phyloP scores from a whole-genome alignment of 179 eudicot genomes.

The Vitellaria paradoxa region DNA sequence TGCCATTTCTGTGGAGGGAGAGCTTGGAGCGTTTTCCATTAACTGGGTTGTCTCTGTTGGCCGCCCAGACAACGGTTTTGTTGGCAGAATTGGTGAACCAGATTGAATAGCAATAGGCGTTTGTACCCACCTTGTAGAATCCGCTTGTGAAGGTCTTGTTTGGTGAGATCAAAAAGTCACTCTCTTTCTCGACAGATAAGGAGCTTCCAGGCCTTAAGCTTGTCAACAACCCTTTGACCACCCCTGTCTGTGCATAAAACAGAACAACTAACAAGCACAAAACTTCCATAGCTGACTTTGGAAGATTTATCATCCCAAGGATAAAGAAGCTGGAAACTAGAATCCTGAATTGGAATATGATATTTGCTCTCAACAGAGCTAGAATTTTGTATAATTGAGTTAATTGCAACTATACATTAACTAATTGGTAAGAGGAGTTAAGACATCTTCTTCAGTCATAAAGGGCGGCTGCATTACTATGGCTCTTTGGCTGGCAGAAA shows the following conservation, averaged over 20 bases:
- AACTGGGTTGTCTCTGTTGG: conserved; percentile 55
- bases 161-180: conserved; percentile 40
- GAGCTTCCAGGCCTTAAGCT: conserved; percentile 9
- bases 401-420: too few relatives aligned
- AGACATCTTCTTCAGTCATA: too few relatives aligned
- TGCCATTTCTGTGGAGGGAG: conserved; percentile 33
- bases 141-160: conserved; percentile 53
- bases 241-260: background rate
- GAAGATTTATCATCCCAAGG: too few relatives aligned
- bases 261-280: background rate
- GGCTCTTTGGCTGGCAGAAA: too few relatives aligned
- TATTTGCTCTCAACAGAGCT: too few relatives aligned
- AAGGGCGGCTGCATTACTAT: too few relatives aligned
- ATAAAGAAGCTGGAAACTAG: too few relatives aligned
- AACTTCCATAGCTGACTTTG: background rate
- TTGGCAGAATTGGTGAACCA: conserved; percentile 48
- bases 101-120: conserved; percentile 47
- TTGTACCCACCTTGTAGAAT: conserved; percentile 33
- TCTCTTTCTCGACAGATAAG: conserved; percentile 28
- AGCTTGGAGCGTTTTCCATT: conserved; percentile 40
- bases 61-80: conserved; percentile 50
- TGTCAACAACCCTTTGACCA: background rate
- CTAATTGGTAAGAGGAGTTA: too few relatives aligned
- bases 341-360: too few relatives aligned
- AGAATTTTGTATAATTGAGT: too few relatives aligned